Base-by-base conservation (phyloP, 306 rosid genomes). In the Rosa chinensis region DNA sequence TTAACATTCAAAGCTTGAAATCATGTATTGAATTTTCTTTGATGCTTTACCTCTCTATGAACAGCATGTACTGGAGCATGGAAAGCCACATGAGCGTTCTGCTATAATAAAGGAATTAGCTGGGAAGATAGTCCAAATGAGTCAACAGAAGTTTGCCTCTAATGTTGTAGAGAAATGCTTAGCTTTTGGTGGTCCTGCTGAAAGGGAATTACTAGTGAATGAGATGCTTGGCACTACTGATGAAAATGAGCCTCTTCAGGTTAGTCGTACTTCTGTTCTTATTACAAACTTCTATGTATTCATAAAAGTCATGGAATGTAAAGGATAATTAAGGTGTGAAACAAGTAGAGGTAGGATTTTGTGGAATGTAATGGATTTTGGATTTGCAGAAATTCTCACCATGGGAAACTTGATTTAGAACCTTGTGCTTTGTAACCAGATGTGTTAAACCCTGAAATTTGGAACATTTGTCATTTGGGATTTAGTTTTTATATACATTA, bases 221-320 rank as follows among this genome's bases (percentile, higher is more conserved):
- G 97, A 94, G 88, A 94, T 94, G 98, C 97, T 94, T 88, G 98
- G 98, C 37, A 53, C 97, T 77, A 94, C 98, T 0, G 98, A 94
- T 82, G 98, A 94, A 88, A 94, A 94, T 23, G 97, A 94, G 87
- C 97, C 97, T 59, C 97, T 92, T 86, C 98, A 94, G 98, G 99
- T 94, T 79, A 71, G 82, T 83, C 55, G 78, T 76, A 40, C 45
- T 11, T 59, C 68, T 48, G 49, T 56, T 37, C 77, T 70, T 78
- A 3, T 62, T 75, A 17, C 45, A 35, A n/a, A 11, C 71, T 62
- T 61, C 16, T 61, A 62, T 25, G 28, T 75, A 21, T 75, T 44
- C 18, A 21, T 37, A n/a, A 55, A 0, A 14, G 66, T 73, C 39
- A 40, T n/a, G 67, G 28, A 25, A 25, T 25, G 28, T 21, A 61